Evolutionary conservation across 257 asterid species (phyloP), one percentile per base, ranked within the genome.

Genomic region (Solanum commersonii): DNA sequence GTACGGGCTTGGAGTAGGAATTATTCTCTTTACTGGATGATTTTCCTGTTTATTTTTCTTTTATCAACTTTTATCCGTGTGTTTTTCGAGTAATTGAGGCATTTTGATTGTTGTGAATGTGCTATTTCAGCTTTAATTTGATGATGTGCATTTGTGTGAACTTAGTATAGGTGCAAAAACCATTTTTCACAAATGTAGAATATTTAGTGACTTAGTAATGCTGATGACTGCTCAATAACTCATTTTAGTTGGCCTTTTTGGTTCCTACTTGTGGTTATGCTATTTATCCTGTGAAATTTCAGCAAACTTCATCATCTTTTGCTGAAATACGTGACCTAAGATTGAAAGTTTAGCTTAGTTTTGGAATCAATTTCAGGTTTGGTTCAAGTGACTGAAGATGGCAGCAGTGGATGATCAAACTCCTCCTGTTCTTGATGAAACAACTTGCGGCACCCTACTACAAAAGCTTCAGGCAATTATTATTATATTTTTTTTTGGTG

Each of bases 401-500:
- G 98, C 96, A 89, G 94, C 89, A 22, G 90, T 83, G 77, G 98
- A 94, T 87, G 92, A 92, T 86, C 94, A 93, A 88, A 88, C 90
- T 89, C 90, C 90, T 25, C 91, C 90, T 44, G 85, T 79, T 88
- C 83, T 33, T 63, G 95, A 94, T 83, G 95, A 95, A 87, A 90
- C 94, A 83, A 90, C 98, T 15, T 96, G 99, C 42, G 98, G 97
- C 83, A 93, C 98, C 84, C 91, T 96, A 90, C 93, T 96, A 87
- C 95, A 95, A 91, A 95, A 95, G 90, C 90, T 96, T 92, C 99
- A 96, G 98, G 98, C 67, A 92, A 91, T 89, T 86, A 71, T 20
- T 86, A 25, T 15, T 11, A 42, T 42, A 42, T 56, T 56, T 23
- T 18, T 87, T 79, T 14, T 27, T 27, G 20, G 29, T 29, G 42